These are phyloP conservation scores for Pleurotus pulmonarius DNA, from an alignment of 768 basidiomycete genomes.

Conservation along the genomic window DNA sequence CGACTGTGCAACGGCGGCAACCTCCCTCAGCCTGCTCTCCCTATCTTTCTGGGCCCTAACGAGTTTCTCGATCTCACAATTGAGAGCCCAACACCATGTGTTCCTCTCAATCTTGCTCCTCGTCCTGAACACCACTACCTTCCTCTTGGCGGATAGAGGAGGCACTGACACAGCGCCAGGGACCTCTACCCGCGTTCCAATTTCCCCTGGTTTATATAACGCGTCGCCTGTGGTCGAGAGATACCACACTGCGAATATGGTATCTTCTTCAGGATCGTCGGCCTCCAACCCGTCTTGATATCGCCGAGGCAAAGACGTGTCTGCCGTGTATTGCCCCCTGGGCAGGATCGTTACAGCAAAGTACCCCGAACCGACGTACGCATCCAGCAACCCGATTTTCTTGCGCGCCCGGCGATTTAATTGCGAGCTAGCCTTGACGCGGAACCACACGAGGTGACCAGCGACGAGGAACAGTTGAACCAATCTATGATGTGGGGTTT, in stretches of 20 bases:
- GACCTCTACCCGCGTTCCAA: background rate
- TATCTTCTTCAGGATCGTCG: constrained; percentile 85
- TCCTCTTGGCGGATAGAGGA: constrained; percentile 52
- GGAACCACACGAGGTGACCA: constrained; percentile 73
- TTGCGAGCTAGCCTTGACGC: constrained; percentile 52
- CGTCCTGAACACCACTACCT: constrained; percentile 63
- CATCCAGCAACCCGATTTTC: constrained; percentile 63
- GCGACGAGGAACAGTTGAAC: constrained; percentile 71
- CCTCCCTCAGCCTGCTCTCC: constrained; percentile 63
- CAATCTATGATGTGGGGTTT: constrained; percentile 35
- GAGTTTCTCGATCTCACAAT: constrained; percentile 83
- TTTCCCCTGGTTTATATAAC: constrained; percentile 21
- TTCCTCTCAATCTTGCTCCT: constrained; percentile 87
- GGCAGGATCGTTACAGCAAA: constrained; percentile 67
- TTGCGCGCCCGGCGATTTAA: constrained; percentile 54
- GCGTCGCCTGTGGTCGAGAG: constrained; percentile 29
- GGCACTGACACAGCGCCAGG: constrained; percentile 30
- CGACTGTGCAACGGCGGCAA: constrained; percentile 50
- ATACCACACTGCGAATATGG: constrained; percentile 79
- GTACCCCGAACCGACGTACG: constrained; percentile 86
- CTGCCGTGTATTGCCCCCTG: constrained; percentile 57
- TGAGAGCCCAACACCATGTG: constrained; percentile 93
- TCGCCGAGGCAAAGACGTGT: constrained; percentile 57
- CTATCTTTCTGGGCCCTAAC: constrained; percentile 57
- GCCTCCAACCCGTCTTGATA: constrained; percentile 90